These are phyloP conservation scores for Phytophthora macrochlamydospora DNA, from an alignment of 352 stramenopile genomes.

Conservation along the genomic window DNA sequence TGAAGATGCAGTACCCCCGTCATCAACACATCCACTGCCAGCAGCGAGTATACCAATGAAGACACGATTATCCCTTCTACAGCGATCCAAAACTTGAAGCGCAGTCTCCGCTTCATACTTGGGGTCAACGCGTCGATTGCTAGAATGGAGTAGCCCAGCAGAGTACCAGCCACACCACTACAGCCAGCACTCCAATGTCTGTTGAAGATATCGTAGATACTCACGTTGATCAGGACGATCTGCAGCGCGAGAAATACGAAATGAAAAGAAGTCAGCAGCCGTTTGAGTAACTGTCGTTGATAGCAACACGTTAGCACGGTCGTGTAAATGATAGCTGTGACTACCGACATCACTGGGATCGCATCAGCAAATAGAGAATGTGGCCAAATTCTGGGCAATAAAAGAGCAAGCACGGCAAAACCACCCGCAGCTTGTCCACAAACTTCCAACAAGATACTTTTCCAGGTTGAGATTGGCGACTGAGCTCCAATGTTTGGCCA, in stretches of 20 bases:
- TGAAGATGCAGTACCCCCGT: constrained; percentile 3
- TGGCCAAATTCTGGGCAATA: not conserved
- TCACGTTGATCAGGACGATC: not conserved
- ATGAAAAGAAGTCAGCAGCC: constrained; percentile 12
- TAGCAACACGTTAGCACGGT: constrained; percentile 9
- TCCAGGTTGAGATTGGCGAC: constrained; percentile 2
- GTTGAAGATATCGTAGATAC: constrained; percentile 7
- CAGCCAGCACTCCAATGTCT: constrained; percentile 10
- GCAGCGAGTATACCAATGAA: not conserved
- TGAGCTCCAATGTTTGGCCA: constrained; percentile 8
- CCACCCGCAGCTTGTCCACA: not conserved
- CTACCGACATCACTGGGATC: not conserved
- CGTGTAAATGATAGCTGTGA: not conserved
- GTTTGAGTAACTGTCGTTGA: constrained; percentile 12
- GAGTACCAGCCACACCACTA: not conserved
- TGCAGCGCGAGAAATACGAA: constrained; percentile 13
- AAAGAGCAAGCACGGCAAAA: constrained; percentile 5
- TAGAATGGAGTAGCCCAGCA: constrained; percentile 3
- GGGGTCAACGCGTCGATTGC: constrained; percentile 21
- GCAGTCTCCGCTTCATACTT: constrained; percentile 16
- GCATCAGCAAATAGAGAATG: not conserved
- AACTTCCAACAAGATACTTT: not conserved
- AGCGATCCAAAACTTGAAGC: constrained; percentile 12
- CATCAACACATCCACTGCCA: constrained; percentile 15
- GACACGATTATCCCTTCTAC: constrained; percentile 1